Base-by-base conservation (phyloP, 495 filamentous ascomycete species). In the Talaromyces thailandensis region DNA sequence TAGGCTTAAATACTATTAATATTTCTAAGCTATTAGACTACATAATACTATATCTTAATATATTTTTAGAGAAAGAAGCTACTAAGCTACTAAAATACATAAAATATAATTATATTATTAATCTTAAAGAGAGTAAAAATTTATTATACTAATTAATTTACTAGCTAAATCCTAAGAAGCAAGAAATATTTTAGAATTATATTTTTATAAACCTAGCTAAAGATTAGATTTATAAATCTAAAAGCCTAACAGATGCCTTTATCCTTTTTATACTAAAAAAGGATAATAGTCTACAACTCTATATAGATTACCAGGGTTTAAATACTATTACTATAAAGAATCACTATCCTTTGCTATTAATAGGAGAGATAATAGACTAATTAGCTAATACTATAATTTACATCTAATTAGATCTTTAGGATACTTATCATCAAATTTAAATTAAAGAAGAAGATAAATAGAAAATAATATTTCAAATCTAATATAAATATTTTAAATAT, bases 321-420 rank as follows among this genome's bases (percentile, higher is more conserved):
- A 71, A 71, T 56, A 48, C 58, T 7, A 25, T 64, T 1, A 64
- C 62, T 0, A 40, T 64, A 16, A 65, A 67, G 40, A 65, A 68
- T 31, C 56, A 53, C 7, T 37, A 37, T 14, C 32, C 11, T 3
- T 37, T 37, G 32, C 32, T 14, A 9, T 37, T 37, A 8, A 37
- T 37, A 14, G 32, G 32, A 8, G 32, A 37, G 12, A 37, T 37
- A 9, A 2, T 37, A 8, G 32, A 37, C 32, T 37, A 6, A 6
- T 29, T 29, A 29, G 28, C 28, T 29, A 29, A 6, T 29, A 29
- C 6, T 29, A 6, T 6, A 6, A 29, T 29, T 29, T 29, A 29
- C 6, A 29, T 6, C 6, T 29, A 29, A 29, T 29, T 29, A 6
- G 28, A 29, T 6, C 28, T 29, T 29, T 29, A 6, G 28, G 28